Evolutionary conservation across 2,329 filamentous ascomycete species (phyloP).

Genomic region (Aspergillus neoniger): DNA sequence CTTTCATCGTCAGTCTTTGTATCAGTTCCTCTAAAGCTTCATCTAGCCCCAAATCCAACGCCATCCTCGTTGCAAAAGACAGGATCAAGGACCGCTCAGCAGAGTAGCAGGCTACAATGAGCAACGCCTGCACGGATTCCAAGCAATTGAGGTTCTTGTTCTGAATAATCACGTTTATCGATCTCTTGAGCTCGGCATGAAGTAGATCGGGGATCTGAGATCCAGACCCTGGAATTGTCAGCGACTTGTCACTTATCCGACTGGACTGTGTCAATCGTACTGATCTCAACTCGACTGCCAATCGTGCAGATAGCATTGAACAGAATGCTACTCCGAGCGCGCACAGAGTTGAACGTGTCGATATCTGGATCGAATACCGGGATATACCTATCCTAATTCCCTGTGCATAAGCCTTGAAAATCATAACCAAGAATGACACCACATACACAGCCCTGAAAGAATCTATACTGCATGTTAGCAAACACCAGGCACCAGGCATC

Average conservation of each 20-base stretch:
- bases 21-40: constrained; percentile 46
- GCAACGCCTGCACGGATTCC: constrained; percentile 55
- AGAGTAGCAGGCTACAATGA: constrained; percentile 56
- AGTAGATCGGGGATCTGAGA: constrained; percentile 46
- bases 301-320: constrained; percentile 56
- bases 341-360: constrained; percentile 51
- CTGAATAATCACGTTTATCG: constrained; percentile 50
- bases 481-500: background rate
- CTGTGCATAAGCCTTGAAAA: background rate
- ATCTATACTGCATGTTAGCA: constrained; percentile 23
- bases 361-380: constrained; percentile 50
- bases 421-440: no score
- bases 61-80: constrained; percentile 54
- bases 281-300: constrained; percentile 49
- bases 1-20: constrained; percentile 30
- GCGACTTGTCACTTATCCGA: background rate
- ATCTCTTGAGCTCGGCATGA: constrained; percentile 47
- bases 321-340: constrained; percentile 51
- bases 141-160: constrained; percentile 42
- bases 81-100: constrained; percentile 55
- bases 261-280: constrained; percentile 14
- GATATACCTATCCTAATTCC: constrained; percentile 48
- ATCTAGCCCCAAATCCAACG: constrained; percentile 51
- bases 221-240: constrained; percentile 24
- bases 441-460: constrained; percentile 42